These are phyloP conservation scores for Metschnikowia sp. DNA, from an alignment of 805 yeast genomes.

Conservation along the genomic window DNA sequence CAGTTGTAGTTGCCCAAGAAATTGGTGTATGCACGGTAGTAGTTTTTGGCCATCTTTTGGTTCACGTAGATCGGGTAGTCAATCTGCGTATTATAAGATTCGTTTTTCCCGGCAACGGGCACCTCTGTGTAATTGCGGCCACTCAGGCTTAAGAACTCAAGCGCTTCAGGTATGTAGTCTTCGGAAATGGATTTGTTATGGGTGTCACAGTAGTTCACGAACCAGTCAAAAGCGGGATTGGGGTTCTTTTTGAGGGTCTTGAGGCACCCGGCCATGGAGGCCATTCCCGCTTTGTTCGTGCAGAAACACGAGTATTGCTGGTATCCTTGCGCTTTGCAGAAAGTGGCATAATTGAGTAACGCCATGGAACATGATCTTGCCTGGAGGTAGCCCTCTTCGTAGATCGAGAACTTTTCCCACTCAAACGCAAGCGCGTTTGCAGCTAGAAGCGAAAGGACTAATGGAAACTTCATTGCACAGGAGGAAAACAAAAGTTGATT, in stretches of 20 bases:
- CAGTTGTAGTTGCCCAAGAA: constrained; percentile 7
- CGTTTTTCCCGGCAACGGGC: constrained; percentile 23
- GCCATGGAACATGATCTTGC: neutral
- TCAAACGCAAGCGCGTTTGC: neutral
- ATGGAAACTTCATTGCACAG: neutral
- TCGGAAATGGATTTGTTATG: neutral
- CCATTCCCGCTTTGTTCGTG: neutral
- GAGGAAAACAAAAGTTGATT: neutral
- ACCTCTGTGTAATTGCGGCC: neutral
- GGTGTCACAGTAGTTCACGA: neutral
- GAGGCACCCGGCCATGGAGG: neutral
- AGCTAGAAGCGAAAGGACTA: too few species aligned
- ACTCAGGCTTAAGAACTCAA: neutral
- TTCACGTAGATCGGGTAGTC: constrained; percentile 8
- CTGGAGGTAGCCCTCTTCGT: neutral
- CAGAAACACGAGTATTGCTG: neutral
- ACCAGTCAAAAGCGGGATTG: neutral
- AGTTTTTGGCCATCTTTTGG: neutral
- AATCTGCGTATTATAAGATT: neutral
- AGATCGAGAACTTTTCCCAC: neutral
- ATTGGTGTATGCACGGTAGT: neutral
- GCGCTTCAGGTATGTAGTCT: neutral
- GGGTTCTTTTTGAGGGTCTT: neutral
- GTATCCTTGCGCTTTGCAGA: neutral
- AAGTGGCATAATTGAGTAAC: neutral